These are phyloP conservation scores for Streptanthus diversifolius DNA, from an alignment of 345 rosid genomes.

Conservation along the genomic window DNA sequence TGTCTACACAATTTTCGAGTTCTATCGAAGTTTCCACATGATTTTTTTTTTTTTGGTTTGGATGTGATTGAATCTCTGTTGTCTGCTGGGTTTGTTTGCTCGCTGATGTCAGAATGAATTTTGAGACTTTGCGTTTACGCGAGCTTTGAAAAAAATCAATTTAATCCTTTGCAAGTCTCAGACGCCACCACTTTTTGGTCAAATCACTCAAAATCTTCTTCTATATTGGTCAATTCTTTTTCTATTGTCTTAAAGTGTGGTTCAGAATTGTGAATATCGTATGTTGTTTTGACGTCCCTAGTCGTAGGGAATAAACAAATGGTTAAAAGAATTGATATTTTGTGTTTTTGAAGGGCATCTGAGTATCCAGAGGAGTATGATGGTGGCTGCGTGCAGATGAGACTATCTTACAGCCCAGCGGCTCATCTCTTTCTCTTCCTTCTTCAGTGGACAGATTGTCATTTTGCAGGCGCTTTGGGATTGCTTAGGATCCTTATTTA, in stretches of 20 bases:
- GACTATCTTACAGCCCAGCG: conserved; percentile 86
- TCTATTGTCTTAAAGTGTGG: no score
- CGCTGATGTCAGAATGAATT: conserved; percentile 25
- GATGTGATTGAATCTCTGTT: conserved; percentile 21
- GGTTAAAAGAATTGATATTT: background rate
- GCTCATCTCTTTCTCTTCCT: conserved; percentile 87
- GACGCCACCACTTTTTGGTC: conserved; percentile 18
- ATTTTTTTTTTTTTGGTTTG: background rate
- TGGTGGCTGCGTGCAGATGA: conserved; percentile 92
- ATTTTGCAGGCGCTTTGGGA: conserved; percentile 85
- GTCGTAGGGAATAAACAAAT: no score
- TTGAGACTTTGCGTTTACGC: conserved; percentile 33
- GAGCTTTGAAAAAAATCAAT: background rate
- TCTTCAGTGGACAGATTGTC: conserved; percentile 93
- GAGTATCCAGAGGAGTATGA: conserved; percentile 78
- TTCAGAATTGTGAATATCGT: background rate
- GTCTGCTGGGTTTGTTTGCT: background rate
- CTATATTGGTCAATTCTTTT: background rate
- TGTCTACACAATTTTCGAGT: background rate
- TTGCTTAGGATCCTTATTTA: conserved; percentile 82
- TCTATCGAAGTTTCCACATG: background rate
- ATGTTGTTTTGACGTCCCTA: background rate
- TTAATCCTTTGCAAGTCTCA: background rate
- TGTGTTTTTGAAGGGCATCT: conserved; percentile 57
- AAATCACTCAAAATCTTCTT: background rate